Base-by-base conservation (phyloP, 345 rosid genomes). In the Corymbia maculata region DNA sequence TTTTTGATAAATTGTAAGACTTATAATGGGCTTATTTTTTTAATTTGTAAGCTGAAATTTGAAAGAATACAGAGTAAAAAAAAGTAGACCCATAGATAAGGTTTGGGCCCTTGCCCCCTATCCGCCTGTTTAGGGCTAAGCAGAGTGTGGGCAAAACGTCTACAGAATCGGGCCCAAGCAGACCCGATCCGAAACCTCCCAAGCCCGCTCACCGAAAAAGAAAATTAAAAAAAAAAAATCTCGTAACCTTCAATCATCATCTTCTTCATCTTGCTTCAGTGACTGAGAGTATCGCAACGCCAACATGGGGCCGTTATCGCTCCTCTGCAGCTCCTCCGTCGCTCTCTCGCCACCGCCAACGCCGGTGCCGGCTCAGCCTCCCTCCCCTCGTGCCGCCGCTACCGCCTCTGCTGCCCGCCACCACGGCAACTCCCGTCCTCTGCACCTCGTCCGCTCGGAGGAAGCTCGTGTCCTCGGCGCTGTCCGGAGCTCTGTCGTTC, bases 221-320 rank as follows among this genome's bases (percentile, higher is more conserved):
- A 75, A 75, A 9, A 36, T 0, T 2, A 75, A 5, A 70, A 4
- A 17, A 36, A 75, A 75, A 17, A 42, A 5, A 17, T 75, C 28
- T 75, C 49, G 42, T 22, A 6, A 10, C 15, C 68, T 26, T 1
- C 42, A 4, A 14, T n/a, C 75, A n/a, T 64, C 75, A 17, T 3
- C 75, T 28, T 13, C 75, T 64, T 28, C 30, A 9, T 4, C 66
- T 26, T 64, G 42, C 42, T 64, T 64, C 75, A 32, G 19, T 64
- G 75, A 6, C 36, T n/a, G 75, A 30, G 36, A n/a, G 36, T 13
- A n/a, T n/a, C 49, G 0, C 84, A 42, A 3, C 84, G 84, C 84
- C 84, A 42, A 42, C 22, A 75, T 75, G 84, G 91, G 89, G 94
- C 95, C 93, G 97, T 92, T 92, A 88, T 89, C 91, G 88, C 87